Evolutionary conservation across 805 yeast species (phyloP), one percentile per base, ranked within the genome.

Genomic region (Saccharomycopsis oosterbeekiorum): DNA sequence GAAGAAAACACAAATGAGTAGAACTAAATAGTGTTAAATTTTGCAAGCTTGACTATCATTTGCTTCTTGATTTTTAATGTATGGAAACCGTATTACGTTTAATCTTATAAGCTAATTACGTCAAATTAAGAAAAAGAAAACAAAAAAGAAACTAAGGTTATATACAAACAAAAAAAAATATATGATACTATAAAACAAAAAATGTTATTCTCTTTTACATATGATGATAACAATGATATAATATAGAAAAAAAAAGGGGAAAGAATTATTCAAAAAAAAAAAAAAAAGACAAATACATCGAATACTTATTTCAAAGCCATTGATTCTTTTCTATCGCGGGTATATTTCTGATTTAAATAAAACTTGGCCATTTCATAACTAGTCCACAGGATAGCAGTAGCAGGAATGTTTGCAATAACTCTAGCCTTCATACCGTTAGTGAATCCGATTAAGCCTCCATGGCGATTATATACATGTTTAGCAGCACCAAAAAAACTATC

Each of bases 361-460:
- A 83, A 85, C 74, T 93, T 93, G 54, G 97, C 97, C 93, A 92
- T 89, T 73, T 93, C 99, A 73, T 93, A 93, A 34, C 96, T 89
- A 1, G 98, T 93, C 98, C 98, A 93, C 66, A 96, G 85, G 64
- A 93, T 91, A 21, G 98, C 98, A 9, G 98, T 93, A 55, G 96
- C 85, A 24, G 99, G 99, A 71, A 93, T 91, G 73, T 91, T 91
- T 66, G 94, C 88, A 39, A 93, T 84, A 60, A 94, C 84, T 73
- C 99, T 84, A 55, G 99, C 97, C 69, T 86, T 84, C 69, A 90
- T 78, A 19, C 99, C 99, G 67, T 96, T 80, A 68, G 80, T 70
- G 71, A 94, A 94, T 0, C 96, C 94, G 19, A 67, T 65, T 65
- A 78, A 69, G 6, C 92, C 92, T 56, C 83, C 62, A 17, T 47